A percentile compares a stretch with the other conserved stretches of the same genome.
Conservation (phyloP, 1,284 basidiomycete species). For the Papiliotrema nemorosa region DNA sequence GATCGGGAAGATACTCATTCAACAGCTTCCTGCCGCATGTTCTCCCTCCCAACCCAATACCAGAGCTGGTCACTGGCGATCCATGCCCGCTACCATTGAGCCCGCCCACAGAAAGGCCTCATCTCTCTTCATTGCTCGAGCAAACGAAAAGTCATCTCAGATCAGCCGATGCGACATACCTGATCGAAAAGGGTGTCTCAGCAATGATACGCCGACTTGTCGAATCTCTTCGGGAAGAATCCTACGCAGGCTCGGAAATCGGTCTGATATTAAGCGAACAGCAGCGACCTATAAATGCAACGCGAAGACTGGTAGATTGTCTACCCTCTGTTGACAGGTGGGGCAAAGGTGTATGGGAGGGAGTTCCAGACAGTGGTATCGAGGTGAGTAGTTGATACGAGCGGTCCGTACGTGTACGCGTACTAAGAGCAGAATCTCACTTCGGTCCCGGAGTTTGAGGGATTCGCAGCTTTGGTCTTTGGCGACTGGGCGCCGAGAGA, state of each 20-base stretch:
- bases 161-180: slow-evolving; percentile 38
- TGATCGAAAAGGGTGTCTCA: slow-evolving; percentile 39
- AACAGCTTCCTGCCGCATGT: slow-evolving; percentile 38
- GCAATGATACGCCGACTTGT: slow-evolving; percentile 28
- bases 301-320: slow-evolving; percentile 37
- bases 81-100: slow-evolving; percentile 9
- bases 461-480: slow-evolving; percentile 46
- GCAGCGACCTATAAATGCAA: neutral
- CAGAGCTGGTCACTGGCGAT: slow-evolving; percentile 6
- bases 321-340: slow-evolving; percentile 42
- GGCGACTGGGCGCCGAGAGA: slow-evolving; percentile 44
- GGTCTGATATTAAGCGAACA: neutral
- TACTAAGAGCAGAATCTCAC: slow-evolving; percentile 21
- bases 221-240: slow-evolving; percentile 20
- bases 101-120: slow-evolving; percentile 13
- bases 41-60: slow-evolving; percentile 31
- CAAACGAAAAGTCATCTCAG: slow-evolving; percentile 37
- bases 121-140: slow-evolving; percentile 32
- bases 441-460: slow-evolving; percentile 39
- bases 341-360: slow-evolving; percentile 46
- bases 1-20: too few species aligned
- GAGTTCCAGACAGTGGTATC: slow-evolving; percentile 43
- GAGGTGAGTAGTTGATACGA: slow-evolving; percentile 35
- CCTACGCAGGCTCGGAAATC: slow-evolving; percentile 17
- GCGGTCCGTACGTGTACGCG: neutral